Conservation (phyloP, 176 grass and related monocot genomes). For the Thalia dealbata region DNA sequence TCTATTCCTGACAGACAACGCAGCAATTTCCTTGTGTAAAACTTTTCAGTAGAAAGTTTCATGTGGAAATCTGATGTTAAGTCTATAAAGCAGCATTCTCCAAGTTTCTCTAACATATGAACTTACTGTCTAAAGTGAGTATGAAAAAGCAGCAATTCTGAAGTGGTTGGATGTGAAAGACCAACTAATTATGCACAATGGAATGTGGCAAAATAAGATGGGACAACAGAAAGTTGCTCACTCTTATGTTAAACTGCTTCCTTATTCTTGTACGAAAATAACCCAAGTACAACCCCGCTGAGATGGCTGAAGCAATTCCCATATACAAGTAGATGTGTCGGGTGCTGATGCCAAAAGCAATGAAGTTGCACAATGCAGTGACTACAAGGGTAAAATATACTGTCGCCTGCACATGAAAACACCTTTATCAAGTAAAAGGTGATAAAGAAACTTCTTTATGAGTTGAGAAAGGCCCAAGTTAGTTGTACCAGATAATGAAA, state of each 20-base stretch:
- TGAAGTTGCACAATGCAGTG: constrained; percentile 47
- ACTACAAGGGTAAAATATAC: constrained; percentile 54
- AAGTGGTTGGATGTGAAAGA: background rate
- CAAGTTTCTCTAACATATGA: background rate
- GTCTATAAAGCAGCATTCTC: background rate
- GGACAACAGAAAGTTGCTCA: constrained; percentile 29
- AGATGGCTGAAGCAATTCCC: constrained; percentile 57
- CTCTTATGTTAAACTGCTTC: constrained; percentile 88
- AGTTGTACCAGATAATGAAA: no score
- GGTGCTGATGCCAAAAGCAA: constrained; percentile 68
- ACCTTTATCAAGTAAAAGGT: background rate
- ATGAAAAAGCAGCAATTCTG: background rate
- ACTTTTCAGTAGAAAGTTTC: no score
- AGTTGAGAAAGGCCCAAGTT: no score
- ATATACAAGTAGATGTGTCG: constrained; percentile 54
- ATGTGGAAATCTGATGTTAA: background rate
- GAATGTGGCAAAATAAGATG: background rate
- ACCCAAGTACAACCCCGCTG: constrained; percentile 64
- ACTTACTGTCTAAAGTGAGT: background rate
- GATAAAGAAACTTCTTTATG: background rate
- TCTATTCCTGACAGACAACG: no score
- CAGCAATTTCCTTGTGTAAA: no score
- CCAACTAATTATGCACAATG: background rate
- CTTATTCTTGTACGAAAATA: constrained; percentile 81
- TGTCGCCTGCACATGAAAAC: constrained; percentile 31